Evolutionary conservation across 2,329 filamentous ascomycete species (phyloP).

Genomic region (Paecilomyces variotii): DNA sequence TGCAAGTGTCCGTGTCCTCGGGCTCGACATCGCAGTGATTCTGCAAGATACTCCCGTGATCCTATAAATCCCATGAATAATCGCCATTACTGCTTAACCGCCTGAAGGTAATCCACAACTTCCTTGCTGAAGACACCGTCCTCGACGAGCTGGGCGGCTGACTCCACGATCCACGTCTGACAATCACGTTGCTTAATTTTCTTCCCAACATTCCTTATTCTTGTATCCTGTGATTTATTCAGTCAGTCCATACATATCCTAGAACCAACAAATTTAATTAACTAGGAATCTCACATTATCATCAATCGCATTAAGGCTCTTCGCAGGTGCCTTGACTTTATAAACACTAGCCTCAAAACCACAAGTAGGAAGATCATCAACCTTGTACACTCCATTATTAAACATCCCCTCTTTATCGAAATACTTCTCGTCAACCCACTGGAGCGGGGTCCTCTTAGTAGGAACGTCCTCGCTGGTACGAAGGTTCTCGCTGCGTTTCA

Average conservation of each 20-base stretch:
- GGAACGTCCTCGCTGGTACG: slow-evolving; percentile 6
- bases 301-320: slow-evolving; percentile 8
- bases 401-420: slow-evolving; percentile 19
- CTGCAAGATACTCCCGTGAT: too few species aligned
- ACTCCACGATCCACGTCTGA: slow-evolving; percentile 31
- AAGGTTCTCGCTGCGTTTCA: slow-evolving; percentile 21
- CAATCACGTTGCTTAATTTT: slow-evolving; percentile 25
- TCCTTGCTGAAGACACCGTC: slow-evolving; percentile 18
- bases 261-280: background rate
- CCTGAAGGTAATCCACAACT: slow-evolving; percentile 17
- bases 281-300: slow-evolving; percentile 3
- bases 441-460: slow-evolving; percentile 17
- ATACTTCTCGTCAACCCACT: slow-evolving; percentile 19
- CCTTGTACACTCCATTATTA: slow-evolving; percentile 11
- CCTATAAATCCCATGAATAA: background rate
- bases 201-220: background rate
- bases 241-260: background rate
- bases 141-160: slow-evolving; percentile 20
- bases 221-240: background rate
- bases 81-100: slow-evolving; percentile 13
- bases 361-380: slow-evolving; percentile 12
- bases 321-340: slow-evolving; percentile 3
- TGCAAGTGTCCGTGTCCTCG: background rate
- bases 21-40: background rate
- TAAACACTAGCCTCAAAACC: slow-evolving; percentile 17